Evolutionary conservation across 2,329 filamentous ascomycete species (phyloP), one percentile per base, ranked within the genome.

Genomic region (Alternaria sp.): DNA sequence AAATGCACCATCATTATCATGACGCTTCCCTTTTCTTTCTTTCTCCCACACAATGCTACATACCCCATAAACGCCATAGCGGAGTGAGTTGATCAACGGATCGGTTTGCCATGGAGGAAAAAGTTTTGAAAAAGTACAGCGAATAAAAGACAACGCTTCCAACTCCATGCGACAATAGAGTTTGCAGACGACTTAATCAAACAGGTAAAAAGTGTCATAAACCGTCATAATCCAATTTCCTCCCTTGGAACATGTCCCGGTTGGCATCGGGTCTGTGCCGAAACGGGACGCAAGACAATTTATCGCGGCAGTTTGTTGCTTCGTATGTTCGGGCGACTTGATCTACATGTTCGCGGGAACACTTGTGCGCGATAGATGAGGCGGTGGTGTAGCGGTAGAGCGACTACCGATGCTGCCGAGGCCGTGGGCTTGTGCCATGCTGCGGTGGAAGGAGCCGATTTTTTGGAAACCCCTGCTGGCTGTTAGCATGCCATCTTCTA

Each of bases 381-480:
- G 59, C 21, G 60, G 62, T 13, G 64, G 65, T 14, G 62, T 64
- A 11, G 66, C 63, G 36, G 66, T 61, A 21, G 63, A 44, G n/a
- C 54, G 40, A 10, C 50, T 39, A 17, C 50, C 41, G 8, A 57
- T 52, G 17, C 55, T 63, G 21, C 66, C 66, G 28, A 74, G 59
- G 8, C 71, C 69, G 24, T 75, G 74, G 11, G 67, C 69, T 39
- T 74, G 72, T 17, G 72, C 72, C 54, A 76, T 71, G 53, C 60
- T 73, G 28, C 71, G 70, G 46, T 83, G 81, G 63, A 81, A 83
- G 2, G 77, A 76, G 28, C 80, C 80, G 49, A 83, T 83, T 33
- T 80, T 80, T 61, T 82, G 80, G 70, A 83, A 83, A 24, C 81
- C 81, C 73, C 80, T 82, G 59, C 24, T 13, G 41, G 33, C 0